Base-by-base conservation (phyloP, 108 stramenopile genomes). In the Seminavis robusta region DNA sequence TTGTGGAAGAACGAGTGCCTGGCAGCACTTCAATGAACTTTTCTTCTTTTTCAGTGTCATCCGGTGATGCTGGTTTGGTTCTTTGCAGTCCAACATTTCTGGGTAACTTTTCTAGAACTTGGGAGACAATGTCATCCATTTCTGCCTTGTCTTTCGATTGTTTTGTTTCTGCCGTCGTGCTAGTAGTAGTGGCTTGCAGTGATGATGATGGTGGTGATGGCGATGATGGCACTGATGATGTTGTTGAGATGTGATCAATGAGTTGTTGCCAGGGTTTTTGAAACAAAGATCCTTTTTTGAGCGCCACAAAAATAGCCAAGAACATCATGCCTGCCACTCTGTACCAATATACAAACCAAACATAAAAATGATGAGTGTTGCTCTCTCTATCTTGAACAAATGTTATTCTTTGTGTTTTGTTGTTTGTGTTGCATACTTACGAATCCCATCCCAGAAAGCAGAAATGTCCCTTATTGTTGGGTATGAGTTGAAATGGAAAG, bases 401-500 rank as follows among this genome's bases (percentile, higher is more conserved):
- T 13, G 13, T 11, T 13, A 13, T 37, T 11, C n/a, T n/a, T n/a
- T n/a, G n/a, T n/a, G n/a, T n/a, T n/a, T n/a, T n/a, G n/a, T n/a
- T n/a, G n/a, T n/a, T n/a, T n/a, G 41, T 46, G 6, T 26, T 10
- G 41, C 59, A 17, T 45, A 64, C 63, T 58, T 58, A 71, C 54
- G 80, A 70, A 62, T 96, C 95, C 27, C 77, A 65, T 24, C 93
- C 93, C 30, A 96, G 80, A 31, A 59, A 61, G 53, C 77, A 75
- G 76, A 88, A 94, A 51, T 87, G 76, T 17, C 95, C 91, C 27
- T 79, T 60, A 23, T 88, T 67, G 63, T 94, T 96, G 15, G 93
- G 90, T 32, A 94, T 79, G 21, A 94, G 59, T 69, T 94, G 92
- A 23, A 61, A 56, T 15, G 95, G 95, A 73, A 96, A 90, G 28